phyloP scores from a whole-genome alignment of 2,329 filamentous ascomycete species.

The Penicillium capsulatum region DNA sequence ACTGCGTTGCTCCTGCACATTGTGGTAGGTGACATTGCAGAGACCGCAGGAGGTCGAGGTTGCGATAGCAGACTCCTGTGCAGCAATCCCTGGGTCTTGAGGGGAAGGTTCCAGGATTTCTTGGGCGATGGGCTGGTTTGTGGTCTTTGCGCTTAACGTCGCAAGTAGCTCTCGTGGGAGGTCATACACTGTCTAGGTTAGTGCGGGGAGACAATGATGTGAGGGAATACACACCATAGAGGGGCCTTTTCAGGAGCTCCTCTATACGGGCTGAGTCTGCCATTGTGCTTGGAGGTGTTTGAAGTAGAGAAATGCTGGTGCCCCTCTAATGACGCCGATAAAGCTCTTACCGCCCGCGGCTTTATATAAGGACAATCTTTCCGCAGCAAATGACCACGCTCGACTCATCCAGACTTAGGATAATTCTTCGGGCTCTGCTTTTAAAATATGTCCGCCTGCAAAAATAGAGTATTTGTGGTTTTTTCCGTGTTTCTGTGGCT shows the following conservation, averaged over 20 bases:
- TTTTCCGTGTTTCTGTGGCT: too few species aligned
- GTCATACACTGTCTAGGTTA: slow-evolving; percentile 64
- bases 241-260: slow-evolving; percentile 45
- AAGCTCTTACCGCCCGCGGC: neutral
- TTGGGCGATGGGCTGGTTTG: slow-evolving; percentile 32
- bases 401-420: too few species aligned
- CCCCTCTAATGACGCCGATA: slow-evolving; percentile 21
- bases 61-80: slow-evolving; percentile 42
- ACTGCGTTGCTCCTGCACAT: slow-evolving; percentile 72
- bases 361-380: too few species aligned
- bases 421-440: too few species aligned
- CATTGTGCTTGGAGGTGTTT: slow-evolving; percentile 15
- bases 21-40: slow-evolving; percentile 68
- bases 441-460: too few species aligned
- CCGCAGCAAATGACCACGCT: too few species aligned
- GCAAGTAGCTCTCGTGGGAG: slow-evolving; percentile 69
- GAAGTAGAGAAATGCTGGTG: slow-evolving; percentile 7
- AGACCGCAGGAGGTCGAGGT: slow-evolving; percentile 72
- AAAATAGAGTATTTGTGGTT: too few species aligned
- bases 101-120: slow-evolving; percentile 19
- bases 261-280: slow-evolving; percentile 26
- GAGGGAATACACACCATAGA: slow-evolving; percentile 43
- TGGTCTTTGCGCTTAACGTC: slow-evolving; percentile 59
- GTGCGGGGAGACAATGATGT: slow-evolving; percentile 1
- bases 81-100: slow-evolving; percentile 30